A percentile compares a stretch with the other conserved stretches of the same genome.
These are phyloP conservation scores for Bonia amplexicaulis DNA, from an alignment of 176 grass and related monocot genomes.

Conservation along the genomic window DNA sequence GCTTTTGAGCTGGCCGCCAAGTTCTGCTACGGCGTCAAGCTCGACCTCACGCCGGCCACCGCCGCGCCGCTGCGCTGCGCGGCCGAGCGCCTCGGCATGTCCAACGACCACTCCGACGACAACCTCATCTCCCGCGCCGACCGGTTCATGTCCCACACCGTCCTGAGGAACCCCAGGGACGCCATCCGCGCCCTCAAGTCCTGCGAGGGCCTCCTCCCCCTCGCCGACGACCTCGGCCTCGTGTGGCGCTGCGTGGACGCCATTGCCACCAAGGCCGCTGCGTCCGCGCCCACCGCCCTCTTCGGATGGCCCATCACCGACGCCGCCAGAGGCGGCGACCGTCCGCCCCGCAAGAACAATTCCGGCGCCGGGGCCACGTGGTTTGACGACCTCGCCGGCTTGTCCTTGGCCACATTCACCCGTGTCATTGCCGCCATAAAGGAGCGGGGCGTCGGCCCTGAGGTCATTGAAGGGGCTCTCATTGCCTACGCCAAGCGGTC, in stretches of 20 bases:
- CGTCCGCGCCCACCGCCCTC: constrained; percentile 61
- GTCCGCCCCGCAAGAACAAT: constrained; percentile 37
- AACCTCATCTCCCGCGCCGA: constrained; percentile 85
- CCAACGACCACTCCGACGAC: constrained; percentile 74
- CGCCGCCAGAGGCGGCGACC: constrained; percentile 22
- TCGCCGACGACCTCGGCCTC: constrained; percentile 69
- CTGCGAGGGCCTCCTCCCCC: constrained; percentile 65
- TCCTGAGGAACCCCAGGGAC: constrained; percentile 65
- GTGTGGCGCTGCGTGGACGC: constrained; percentile 75
- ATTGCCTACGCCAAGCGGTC: constrained; percentile 89
- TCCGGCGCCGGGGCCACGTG: constrained; percentile 32
- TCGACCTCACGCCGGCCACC: constrained; percentile 73
- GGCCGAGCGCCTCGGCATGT: constrained; percentile 81
- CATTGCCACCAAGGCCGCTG: constrained; percentile 56
- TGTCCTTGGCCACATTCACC: constrained; percentile 65
- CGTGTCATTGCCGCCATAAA: constrained; percentile 85
- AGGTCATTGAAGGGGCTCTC: constrained; percentile 71
- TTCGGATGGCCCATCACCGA: constrained; percentile 85
- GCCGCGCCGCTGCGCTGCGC: constrained; percentile 75
- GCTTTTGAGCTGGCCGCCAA: constrained; percentile 87
- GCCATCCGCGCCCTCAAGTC: constrained; percentile 75
- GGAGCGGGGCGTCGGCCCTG: constrained; percentile 54
- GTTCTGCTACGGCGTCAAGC: constrained; percentile 98
- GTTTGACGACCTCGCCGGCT: constrained; percentile 77
- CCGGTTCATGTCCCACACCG: constrained; percentile 59